Evolutionary conservation across 768 basidiomycete species (phyloP).

Genomic region (Russula virescens): DNA sequence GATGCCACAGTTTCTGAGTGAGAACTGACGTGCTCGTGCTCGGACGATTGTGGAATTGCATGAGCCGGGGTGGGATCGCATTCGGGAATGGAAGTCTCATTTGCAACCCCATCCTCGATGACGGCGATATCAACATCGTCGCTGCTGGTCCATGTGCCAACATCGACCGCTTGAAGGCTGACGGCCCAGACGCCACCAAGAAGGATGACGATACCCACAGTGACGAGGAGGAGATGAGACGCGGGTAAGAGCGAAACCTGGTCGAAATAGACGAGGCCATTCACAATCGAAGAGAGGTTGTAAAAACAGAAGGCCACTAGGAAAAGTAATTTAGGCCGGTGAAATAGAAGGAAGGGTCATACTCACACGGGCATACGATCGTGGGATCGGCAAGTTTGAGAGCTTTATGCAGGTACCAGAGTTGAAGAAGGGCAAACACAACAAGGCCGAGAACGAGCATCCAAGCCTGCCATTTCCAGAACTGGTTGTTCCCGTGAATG

Average conservation of each 20-base stretch:
- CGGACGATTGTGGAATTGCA: conserved; percentile 4
- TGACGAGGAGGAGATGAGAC: conserved; percentile 68
- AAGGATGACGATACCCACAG: conserved; percentile 68
- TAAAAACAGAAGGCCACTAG: conserved; percentile 91
- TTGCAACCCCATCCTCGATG: not conserved
- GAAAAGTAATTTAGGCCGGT: conserved; percentile 10
- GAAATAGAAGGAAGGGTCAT: not conserved
- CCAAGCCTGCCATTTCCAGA: conserved; percentile 83
- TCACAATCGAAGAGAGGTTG: conserved; percentile 87
- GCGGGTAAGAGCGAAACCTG: conserved; percentile 69
- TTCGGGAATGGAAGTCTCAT: conserved; percentile 3
- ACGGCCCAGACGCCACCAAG: conserved; percentile 89
- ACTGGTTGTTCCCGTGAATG: conserved; percentile 69
- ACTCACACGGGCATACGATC: conserved; percentile 75
- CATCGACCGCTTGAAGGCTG: conserved; percentile 59
- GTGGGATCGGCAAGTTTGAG: conserved; percentile 79
- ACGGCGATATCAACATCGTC: conserved; percentile 26
- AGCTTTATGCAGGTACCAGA: conserved; percentile 80
- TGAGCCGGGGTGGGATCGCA: not conserved
- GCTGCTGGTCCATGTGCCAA: conserved; percentile 40
- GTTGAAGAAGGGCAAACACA: conserved; percentile 70
- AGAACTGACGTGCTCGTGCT: conserved; percentile 5
- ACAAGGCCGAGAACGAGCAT: conserved; percentile 65
- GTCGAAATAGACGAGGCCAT: conserved; percentile 84
- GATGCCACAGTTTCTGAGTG: conserved; percentile 5